Evolutionary conservation across 2,329 filamentous ascomycete species (phyloP), one percentile per base, ranked within the genome.

Genomic region (Pseudonectria foliicola): DNA sequence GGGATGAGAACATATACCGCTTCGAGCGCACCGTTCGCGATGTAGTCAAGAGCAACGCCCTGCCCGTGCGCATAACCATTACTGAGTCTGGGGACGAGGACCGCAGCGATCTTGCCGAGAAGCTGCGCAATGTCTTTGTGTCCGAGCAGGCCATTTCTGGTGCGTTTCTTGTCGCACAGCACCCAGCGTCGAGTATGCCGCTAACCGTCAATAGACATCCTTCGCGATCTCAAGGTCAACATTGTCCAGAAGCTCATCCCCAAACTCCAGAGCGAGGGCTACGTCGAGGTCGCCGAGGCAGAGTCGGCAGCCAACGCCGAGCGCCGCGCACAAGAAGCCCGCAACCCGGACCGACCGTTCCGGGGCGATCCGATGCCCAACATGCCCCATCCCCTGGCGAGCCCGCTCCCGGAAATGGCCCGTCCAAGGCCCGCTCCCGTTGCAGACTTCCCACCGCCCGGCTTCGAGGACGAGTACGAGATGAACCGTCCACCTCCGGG

Each of bases 391-490:
- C 84, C 83, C 1, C 52, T 80, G 44, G 63, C 75, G 30, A 80
- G 82, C 52, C 80, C 76, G n/a, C 70, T 84, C 25, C 77, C 72
- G 10, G 72, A 67, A 2, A 70, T 73, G 26, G 73, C 74, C 11
- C 50, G 47, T 11, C 78, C 72, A 0, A 68, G 74, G 13, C 84
- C 84, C 1, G 40, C 41, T 2, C 88, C 89, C 1, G 63, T 73
- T 0, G 79, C 71, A 8, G 85, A 89, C 46, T 88, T 94, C 46
- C 77, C 82, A 1, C 89, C 90, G 0, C 92, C 92, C 0, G 86
- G 77, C 13, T 96, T 96, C 46, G 92, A 96, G 46, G 90, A 98
- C 56, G 88, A 95, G 53, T 82, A 87, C 51, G 86, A 95, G 43
- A 72, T 95, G 40, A 79, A 85, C 42, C 70, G 79, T 1, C 84